These are phyloP conservation scores for Fusarium albosuccineum DNA, from an alignment of 2,329 filamentous ascomycete species.

Conservation along the genomic window DNA sequence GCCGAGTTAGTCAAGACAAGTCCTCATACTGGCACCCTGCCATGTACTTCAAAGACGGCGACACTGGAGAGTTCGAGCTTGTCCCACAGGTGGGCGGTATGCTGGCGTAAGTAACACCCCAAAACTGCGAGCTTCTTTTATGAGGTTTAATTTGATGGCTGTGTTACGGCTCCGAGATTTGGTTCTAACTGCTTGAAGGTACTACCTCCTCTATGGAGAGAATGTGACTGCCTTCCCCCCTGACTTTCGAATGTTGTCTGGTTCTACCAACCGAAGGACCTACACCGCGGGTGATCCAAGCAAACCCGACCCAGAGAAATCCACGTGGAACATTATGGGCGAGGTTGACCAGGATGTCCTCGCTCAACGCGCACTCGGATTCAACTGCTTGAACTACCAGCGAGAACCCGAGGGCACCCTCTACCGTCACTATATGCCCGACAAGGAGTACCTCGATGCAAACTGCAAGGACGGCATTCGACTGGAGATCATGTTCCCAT, in stretches of 20 bases:
- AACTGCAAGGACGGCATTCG: conserved; percentile 87
- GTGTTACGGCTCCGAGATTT: not conserved
- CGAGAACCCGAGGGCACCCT: conserved; percentile 77
- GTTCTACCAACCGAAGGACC: conserved; percentile 74
- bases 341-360: conserved; percentile 77
- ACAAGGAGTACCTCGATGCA: conserved; percentile 82
- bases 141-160: not conserved
- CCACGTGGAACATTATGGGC: conserved; percentile 74
- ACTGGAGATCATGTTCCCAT: conserved; percentile 88
- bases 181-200: conserved; percentile 62
- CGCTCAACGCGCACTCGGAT: conserved; percentile 85
- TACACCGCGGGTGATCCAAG: conserved; percentile 78
- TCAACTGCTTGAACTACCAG: conserved; percentile 93
- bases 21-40: conserved; percentile 90
- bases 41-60: conserved; percentile 79
- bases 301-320: conserved; percentile 74
- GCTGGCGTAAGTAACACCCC: conserved; percentile 75
- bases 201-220: conserved; percentile 83
- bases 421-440: conserved; percentile 84
- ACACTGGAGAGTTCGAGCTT: conserved; percentile 74
- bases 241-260: conserved; percentile 86
- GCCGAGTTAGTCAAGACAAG: conserved; percentile 82
- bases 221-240: conserved; percentile 79
- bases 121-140: not conserved
- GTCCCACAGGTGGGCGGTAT: conserved; percentile 85